phyloP scores from a whole-genome alignment of 495 filamentous ascomycete genomes.

The Xylaria nigripes region DNA sequence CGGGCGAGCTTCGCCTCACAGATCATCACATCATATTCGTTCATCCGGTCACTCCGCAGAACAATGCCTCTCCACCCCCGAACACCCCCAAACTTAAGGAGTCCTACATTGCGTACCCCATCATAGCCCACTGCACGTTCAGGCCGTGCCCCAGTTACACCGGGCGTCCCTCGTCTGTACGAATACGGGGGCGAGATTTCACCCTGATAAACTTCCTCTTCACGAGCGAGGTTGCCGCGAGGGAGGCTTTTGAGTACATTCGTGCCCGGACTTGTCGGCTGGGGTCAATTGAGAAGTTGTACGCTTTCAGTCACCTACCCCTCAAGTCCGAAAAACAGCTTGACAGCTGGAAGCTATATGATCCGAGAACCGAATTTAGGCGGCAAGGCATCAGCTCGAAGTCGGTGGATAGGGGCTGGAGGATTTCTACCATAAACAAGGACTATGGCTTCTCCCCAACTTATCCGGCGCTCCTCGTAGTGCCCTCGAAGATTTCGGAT shows the following conservation, averaged over 20 bases:
- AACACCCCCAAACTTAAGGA: conserved; percentile 52
- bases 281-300: conserved; percentile 78
- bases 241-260: conserved; percentile 86
- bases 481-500: conserved; percentile 86
- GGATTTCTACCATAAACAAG: conserved; percentile 80
- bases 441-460: conserved; percentile 88
- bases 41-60: conserved; percentile 12
- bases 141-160: conserved; percentile 63
- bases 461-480: conserved; percentile 79
- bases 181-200: conserved; percentile 86
- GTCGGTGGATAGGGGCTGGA: conserved; percentile 67
- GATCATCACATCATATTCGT: conserved; percentile 26
- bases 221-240: conserved; percentile 57
- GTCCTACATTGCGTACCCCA: conserved; percentile 88
- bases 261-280: conserved; percentile 72
- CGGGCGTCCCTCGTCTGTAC: conserved; percentile 70
- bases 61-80: conserved; percentile 12
- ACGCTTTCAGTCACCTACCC: conserved; percentile 79
- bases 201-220: conserved; percentile 90
- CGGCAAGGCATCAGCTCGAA: conserved; percentile 77
- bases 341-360: conserved; percentile 84
- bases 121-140: conserved; percentile 68
- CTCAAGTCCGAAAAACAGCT: conserved; percentile 62
- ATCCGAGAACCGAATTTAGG: conserved; percentile 69
- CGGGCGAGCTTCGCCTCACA: conserved; percentile 25